These are phyloP conservation scores for Salicornia ramosissima DNA, from an alignment of 148 eudicot species.

Conservation along the genomic window DNA sequence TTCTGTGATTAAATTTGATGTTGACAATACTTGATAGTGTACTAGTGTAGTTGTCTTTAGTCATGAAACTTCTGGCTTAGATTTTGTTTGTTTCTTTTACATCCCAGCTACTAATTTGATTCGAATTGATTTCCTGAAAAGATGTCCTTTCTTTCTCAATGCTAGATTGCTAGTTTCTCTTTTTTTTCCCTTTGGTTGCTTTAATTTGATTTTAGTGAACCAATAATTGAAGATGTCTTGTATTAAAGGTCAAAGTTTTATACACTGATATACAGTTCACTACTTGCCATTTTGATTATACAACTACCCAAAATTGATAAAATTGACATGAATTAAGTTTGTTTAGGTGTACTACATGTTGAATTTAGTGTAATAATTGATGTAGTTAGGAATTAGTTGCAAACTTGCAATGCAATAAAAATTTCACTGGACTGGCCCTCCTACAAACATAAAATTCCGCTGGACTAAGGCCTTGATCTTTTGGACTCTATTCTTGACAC, in stretches of 20 bases:
- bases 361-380: background rate
- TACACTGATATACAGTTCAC: background rate
- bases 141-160: constrained; percentile 15
- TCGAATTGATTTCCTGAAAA: constrained; percentile 24
- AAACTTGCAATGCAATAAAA: background rate
- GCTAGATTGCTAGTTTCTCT: background rate
- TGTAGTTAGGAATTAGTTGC: background rate
- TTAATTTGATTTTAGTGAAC: background rate
- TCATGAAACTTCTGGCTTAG: constrained; percentile 23
- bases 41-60: constrained; percentile 29
- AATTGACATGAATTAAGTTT: background rate
- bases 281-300: background rate
- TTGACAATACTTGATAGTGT: constrained; percentile 23
- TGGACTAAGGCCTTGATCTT: too few species aligned
- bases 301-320: background rate
- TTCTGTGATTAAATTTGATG: constrained; percentile 20
- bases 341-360: background rate
- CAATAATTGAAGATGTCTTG: background rate
- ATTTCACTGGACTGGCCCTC: too few species aligned
- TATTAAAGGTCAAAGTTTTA: background rate
- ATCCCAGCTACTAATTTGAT: constrained; percentile 25
- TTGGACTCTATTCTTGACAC: too few species aligned
- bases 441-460: too few species aligned
- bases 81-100: constrained; percentile 23
- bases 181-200: background rate